Evolutionary conservation across 805 yeast species (phyloP).

Genomic region (Teunomyces aglyptinius): DNA sequence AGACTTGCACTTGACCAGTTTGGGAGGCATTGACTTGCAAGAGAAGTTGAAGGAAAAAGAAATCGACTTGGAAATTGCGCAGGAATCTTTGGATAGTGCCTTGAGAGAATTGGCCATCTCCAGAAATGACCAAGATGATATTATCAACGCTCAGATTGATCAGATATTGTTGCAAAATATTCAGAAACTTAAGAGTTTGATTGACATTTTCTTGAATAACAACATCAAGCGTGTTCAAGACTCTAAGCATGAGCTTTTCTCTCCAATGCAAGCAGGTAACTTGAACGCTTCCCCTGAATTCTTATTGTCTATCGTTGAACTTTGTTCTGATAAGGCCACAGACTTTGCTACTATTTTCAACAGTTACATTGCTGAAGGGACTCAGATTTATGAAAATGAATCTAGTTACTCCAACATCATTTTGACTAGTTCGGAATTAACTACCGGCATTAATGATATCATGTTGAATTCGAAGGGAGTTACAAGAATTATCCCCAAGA

Average conservation of each 20-base stretch:
- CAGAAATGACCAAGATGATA: conserved; percentile 48
- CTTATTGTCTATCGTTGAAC: conserved; percentile 65
- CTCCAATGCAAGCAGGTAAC: conserved; percentile 82
- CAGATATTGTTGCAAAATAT: conserved; percentile 47
- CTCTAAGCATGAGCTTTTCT: conserved; percentile 62
- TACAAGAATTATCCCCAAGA: conserved; percentile 49
- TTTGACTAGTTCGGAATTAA: conserved; percentile 59
- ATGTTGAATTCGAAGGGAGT: conserved; percentile 71
- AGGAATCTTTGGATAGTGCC: conserved; percentile 76
- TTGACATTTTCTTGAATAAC: conserved; percentile 70
- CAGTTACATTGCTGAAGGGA: conserved; percentile 73
- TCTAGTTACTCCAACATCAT: conserved; percentile 60
- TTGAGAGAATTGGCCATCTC: conserved; percentile 55
- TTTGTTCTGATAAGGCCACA: conserved; percentile 66
- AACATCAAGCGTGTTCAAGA: conserved; percentile 76
- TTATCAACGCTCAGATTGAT: conserved; percentile 60
- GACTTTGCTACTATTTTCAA: conserved; percentile 80
- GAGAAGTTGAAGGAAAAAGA: conserved; percentile 62
- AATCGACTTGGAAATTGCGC: conserved; percentile 73
- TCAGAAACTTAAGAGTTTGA: conserved; percentile 46
- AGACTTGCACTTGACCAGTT: conserved; percentile 19
- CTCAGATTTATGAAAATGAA: conserved; percentile 37
- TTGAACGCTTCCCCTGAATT: conserved; percentile 71
- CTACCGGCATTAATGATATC: conserved; percentile 61
- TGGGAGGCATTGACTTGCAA: conserved; percentile 35